Evolutionary conservation across 2,329 filamentous ascomycete genomes (phyloP), one percentile per base, ranked within the genome.

Genomic region (Botryosphaeria agaves): DNA sequence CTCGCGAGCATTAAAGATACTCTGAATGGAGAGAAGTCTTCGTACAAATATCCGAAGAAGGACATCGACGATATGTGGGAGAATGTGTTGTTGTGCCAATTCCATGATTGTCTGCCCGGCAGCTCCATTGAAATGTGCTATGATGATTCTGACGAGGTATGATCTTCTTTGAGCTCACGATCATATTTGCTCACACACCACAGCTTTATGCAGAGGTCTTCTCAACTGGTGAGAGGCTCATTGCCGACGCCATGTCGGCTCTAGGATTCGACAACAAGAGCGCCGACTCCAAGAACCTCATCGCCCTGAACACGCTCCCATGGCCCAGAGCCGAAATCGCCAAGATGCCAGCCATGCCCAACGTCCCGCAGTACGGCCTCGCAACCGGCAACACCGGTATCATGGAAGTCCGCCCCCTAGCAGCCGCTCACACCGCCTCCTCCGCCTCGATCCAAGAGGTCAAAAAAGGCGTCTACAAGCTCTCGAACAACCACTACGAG

Each of bases 71-170:
- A 77, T 34, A 91, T 98, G 74, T 98, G 89, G 89, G 87, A 95
- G 59, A 67, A 69, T 32, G 77, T 87, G 3, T 64, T 95, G 15
- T 69, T 95, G 16, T 95, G 87, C 41, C 89, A 98, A 46, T 98
- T 98, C 64, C 89, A 98, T 41, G 89, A 98, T 49, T 95, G 89
- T 49, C 64, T 98, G 30, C 89, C 89, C 1, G 89, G 89, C 33
- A 94, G 83, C 48, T 81, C 74, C 19, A 95, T 98, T 43, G 85
- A 91, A 52, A 94, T 95, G 84, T 93, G 84, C 53, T 95, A 95
- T 45, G 82, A 92, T 50, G 89, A 98, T 49, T 92, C 85, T 3
- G 79, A 93, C 48, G 69, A 84, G 66, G 58, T 61, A 41, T 28
- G 16, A n/a, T 32, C 24, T 27, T 5, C 9, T 30, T 11, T 14